phyloP scores from a whole-genome alignment of 495 filamentous ascomycete genomes.

The Penicillium arizonense region DNA sequence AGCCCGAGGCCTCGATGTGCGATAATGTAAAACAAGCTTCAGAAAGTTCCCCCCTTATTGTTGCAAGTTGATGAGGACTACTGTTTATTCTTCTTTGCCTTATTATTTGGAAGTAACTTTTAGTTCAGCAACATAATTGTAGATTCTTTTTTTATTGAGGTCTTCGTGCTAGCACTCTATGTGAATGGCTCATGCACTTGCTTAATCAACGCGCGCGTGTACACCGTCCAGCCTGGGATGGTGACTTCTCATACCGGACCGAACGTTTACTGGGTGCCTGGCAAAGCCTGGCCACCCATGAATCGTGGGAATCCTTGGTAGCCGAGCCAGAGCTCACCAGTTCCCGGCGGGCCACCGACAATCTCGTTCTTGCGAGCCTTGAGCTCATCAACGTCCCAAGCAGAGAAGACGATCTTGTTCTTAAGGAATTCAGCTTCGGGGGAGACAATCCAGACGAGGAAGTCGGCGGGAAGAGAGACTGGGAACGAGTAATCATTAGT shows the following conservation, averaged over 20 bases:
- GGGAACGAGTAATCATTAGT: background rate
- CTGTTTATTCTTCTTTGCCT: too few relatives aligned
- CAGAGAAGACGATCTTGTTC: slow-evolving; percentile 37
- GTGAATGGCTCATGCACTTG: too few relatives aligned
- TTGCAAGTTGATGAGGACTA: too few relatives aligned
- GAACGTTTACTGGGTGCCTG: slow-evolving; percentile 7
- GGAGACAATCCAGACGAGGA: slow-evolving; percentile 38
- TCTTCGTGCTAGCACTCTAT: too few relatives aligned
- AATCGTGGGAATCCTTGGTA: slow-evolving; percentile 22
- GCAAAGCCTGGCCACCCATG: slow-evolving; percentile 20
- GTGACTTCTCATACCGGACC: background rate
- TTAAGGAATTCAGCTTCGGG: slow-evolving; percentile 41
- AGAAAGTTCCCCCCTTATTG: too few relatives aligned
- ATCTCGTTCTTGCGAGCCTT: slow-evolving; percentile 54
- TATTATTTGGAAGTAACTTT: too few relatives aligned
- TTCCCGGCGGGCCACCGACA: slow-evolving; percentile 15
- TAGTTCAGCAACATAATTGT: too few relatives aligned
- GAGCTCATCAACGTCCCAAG: slow-evolving; percentile 54
- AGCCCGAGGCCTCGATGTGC: too few relatives aligned
- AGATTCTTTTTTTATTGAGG: too few relatives aligned
- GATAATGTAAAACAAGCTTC: too few relatives aligned
- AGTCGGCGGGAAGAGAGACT: slow-evolving; percentile 26
- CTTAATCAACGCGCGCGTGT: too few relatives aligned
- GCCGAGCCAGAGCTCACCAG: slow-evolving; percentile 23
- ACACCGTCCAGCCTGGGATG: background rate